Evolutionary conservation across 2,329 filamentous ascomycete species (phyloP).

Genomic region (Fusarium virguliforme): DNA sequence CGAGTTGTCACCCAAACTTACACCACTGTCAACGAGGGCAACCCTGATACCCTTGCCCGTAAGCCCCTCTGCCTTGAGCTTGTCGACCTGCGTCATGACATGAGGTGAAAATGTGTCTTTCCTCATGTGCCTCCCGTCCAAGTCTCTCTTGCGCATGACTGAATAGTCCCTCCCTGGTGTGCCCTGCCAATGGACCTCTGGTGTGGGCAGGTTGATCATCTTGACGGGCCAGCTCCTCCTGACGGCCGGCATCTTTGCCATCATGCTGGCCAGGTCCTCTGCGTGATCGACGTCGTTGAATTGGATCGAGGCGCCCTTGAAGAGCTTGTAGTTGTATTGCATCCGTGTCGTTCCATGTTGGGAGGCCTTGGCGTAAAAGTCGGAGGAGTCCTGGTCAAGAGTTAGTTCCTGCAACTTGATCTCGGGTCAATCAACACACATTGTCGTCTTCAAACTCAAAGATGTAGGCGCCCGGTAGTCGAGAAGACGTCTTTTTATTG

Average conservation of each 20-base stretch:
- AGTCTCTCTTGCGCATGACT: slow-evolving; percentile 37
- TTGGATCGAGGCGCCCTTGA: slow-evolving; percentile 70
- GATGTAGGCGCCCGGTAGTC: slow-evolving; percentile 67
- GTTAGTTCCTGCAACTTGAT: slow-evolving; percentile 1
- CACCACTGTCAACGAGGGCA: slow-evolving; percentile 69
- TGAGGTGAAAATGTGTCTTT: slow-evolving; percentile 66
- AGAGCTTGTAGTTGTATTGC: slow-evolving; percentile 67
- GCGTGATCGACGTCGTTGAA: slow-evolving; percentile 65
- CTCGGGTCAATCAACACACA: slow-evolving; percentile 54
- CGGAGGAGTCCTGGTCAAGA: slow-evolving; percentile 30
- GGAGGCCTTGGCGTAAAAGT: slow-evolving; percentile 34
- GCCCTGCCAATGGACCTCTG: slow-evolving; percentile 61
- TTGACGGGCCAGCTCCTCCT: slow-evolving; percentile 67
- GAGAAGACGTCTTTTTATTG: slow-evolving; percentile 38
- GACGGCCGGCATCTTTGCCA: slow-evolving; percentile 62
- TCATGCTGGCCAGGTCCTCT: slow-evolving; percentile 59
- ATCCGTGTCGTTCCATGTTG: slow-evolving; percentile 62
- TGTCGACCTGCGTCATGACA: slow-evolving; percentile 71
- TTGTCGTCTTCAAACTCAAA: slow-evolving; percentile 68
- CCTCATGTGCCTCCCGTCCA: slow-evolving; percentile 28
- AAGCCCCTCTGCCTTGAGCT: slow-evolving; percentile 65
- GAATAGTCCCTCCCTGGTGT: slow-evolving; percentile 47
- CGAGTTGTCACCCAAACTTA: slow-evolving; percentile 53
- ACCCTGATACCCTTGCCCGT: slow-evolving; percentile 69
- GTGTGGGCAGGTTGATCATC: slow-evolving; percentile 62